These are phyloP conservation scores for Vachellia pachyceras DNA, from an alignment of 306 rosid species.

Conservation along the genomic window DNA sequence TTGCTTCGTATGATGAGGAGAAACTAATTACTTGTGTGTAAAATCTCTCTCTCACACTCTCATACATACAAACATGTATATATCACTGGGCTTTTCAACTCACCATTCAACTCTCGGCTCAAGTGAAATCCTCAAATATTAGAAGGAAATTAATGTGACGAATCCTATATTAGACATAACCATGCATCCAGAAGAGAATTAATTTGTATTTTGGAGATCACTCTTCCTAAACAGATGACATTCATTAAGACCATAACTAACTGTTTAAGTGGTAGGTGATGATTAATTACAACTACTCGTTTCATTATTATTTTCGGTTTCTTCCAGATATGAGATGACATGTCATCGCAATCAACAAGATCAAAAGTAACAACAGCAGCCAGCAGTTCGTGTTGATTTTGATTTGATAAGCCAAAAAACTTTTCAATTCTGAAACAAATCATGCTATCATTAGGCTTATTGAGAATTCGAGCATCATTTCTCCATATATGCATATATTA, in stretches of 20 bases:
- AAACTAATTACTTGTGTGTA: neutral
- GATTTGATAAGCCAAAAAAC: neutral
- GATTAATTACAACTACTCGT: slow-evolving; percentile 47
- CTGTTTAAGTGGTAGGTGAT: slow-evolving; percentile 21
- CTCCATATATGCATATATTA: neutral
- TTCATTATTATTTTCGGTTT: slow-evolving; percentile 44
- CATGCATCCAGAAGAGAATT: neutral
- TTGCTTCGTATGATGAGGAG: neutral
- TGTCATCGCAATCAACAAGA: slow-evolving; percentile 46
- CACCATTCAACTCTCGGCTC: neutral
- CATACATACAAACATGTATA: too few relatives aligned
- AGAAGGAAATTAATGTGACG: slow-evolving; percentile 10
- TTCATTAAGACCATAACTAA: slow-evolving; percentile 21
- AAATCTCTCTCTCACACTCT: too few relatives aligned
- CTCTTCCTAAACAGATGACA: slow-evolving; percentile 12
- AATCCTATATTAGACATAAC: neutral
- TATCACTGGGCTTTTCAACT: neutral
- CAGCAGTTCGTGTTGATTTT: slow-evolving; percentile 12
- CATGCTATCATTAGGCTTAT: neutral
- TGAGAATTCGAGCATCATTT: neutral
- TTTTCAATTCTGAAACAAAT: neutral
- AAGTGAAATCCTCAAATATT: slow-evolving; percentile 10
- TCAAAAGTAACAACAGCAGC: slow-evolving; percentile 11
- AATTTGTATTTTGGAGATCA: neutral
- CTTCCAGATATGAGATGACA: slow-evolving; percentile 62